Conservation (phyloP, 495 filamentous ascomycete species). For the Bryoglossum gracile region DNA sequence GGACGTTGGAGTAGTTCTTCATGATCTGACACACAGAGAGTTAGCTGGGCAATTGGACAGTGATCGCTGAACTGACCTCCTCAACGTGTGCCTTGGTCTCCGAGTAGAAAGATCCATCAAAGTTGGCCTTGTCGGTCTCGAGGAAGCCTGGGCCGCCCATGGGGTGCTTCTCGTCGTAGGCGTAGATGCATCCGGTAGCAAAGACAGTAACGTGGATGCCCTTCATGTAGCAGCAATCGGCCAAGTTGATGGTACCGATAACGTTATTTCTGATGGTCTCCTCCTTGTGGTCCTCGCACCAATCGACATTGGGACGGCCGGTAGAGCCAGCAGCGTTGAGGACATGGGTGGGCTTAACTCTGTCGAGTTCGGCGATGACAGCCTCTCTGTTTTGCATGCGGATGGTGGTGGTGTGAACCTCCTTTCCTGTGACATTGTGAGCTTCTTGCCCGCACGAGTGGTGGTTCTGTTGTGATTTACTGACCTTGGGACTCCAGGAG, state of each 20-base stretch:
- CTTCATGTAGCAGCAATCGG: conserved; percentile 49
- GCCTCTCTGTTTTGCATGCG: conserved; percentile 55
- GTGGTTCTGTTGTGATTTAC: too few species aligned
- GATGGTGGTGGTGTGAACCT: conserved; percentile 48
- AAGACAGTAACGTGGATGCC: conserved; percentile 57
- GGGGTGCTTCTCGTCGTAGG: conserved; percentile 51
- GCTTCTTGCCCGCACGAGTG: neutral
- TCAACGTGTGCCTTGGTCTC: conserved; percentile 58
- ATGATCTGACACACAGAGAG: conserved; percentile 40
- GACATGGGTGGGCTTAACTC: conserved; percentile 53
- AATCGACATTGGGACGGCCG: conserved; percentile 63
- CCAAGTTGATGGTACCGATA: conserved; percentile 54
- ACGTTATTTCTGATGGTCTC: conserved; percentile 58
- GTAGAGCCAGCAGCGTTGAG: conserved; percentile 58
- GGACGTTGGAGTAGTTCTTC: conserved; percentile 49
- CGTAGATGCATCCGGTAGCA: conserved; percentile 58
- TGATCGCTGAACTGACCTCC: conserved; percentile 36
- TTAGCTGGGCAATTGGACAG: neutral
- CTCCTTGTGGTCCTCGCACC: conserved; percentile 62
- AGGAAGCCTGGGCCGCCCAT: conserved; percentile 50
- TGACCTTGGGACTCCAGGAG: conserved; percentile 49
- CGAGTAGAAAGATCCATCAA: conserved; percentile 59
- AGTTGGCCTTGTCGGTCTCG: conserved; percentile 58
- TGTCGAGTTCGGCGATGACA: conserved; percentile 47
- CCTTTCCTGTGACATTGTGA: conserved; percentile 32